phyloP scores from a whole-genome alignment of 1,284 basidiomycete species.

The Moesziomyces globuligerus region DNA sequence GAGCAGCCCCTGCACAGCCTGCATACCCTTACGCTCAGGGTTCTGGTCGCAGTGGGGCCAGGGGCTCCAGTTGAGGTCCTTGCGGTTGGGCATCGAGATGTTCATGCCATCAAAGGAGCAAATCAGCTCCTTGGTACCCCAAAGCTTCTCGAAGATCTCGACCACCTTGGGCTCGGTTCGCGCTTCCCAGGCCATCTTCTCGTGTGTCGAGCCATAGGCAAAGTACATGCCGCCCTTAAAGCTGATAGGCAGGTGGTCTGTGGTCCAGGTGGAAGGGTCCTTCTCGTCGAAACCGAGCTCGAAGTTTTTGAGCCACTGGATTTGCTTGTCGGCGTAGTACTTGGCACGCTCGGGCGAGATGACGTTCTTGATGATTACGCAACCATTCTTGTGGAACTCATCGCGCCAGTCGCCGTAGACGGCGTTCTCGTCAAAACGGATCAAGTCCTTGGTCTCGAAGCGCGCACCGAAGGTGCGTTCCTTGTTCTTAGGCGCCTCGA shows the following conservation, averaged over 20 bases:
- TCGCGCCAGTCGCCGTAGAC: conserved; percentile 23
- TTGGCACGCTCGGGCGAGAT: conserved; percentile 59
- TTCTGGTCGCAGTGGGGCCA: conserved; percentile 69
- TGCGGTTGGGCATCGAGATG: conserved; percentile 22
- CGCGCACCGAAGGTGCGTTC: conserved; percentile 13
- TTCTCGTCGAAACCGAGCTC: conserved; percentile 67
- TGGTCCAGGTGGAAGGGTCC: conserved; percentile 67
- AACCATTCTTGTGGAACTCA: conserved; percentile 50
- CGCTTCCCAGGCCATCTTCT: conserved; percentile 69
- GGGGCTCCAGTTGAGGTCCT: conserved; percentile 45
- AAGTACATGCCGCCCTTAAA: conserved; percentile 56
- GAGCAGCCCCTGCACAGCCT: conserved; percentile 69
- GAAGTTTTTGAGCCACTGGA: conserved; percentile 67
- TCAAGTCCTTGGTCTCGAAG: conserved; percentile 20
- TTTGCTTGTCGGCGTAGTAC: conserved; percentile 64
- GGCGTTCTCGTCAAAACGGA: conserved; percentile 11
- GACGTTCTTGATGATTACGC: conserved; percentile 65
- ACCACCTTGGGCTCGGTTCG: conserved; percentile 65
- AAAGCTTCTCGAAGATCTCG: conserved; percentile 67
- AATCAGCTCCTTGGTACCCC: conserved; percentile 68
- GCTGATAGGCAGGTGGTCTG: conserved; percentile 65
- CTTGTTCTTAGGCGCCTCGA: conserved; percentile 12
- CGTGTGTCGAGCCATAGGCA: conserved; percentile 65
- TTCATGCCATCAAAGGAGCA: conserved; percentile 61
- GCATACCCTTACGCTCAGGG: conserved; percentile 64